A percentile compares a stretch with the other conserved stretches of the same genome.
Evolutionary conservation across 768 basidiomycete species (phyloP).

Genomic region (Termitomyces sp.): DNA sequence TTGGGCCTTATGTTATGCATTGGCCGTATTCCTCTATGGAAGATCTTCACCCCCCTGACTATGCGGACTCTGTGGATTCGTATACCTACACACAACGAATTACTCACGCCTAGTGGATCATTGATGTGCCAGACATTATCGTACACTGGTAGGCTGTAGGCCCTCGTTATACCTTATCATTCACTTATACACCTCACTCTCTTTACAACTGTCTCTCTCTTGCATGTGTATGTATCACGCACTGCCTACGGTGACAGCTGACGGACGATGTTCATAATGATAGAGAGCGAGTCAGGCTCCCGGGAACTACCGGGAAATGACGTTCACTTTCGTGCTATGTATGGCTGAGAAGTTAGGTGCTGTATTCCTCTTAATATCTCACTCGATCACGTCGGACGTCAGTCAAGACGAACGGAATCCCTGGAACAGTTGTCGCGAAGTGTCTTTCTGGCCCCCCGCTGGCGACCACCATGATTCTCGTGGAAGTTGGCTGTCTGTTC

Average conservation of each 20-base stretch:
- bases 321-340: too few relatives aligned
- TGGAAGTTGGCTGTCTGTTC: background rate
- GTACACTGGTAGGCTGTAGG: background rate
- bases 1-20: background rate
- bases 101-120: background rate
- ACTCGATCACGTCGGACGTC: background rate
- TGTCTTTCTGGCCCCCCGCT: background rate
- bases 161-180: background rate
- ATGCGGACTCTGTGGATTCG: constrained; percentile 2
- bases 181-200: background rate
- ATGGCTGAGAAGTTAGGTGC: background rate
- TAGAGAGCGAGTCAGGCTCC: background rate
- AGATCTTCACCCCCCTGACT: constrained; percentile 2
- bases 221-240: background rate
- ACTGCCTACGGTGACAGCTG: background rate
- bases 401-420: background rate
- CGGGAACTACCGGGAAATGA: background rate
- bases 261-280: background rate
- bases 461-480: background rate
- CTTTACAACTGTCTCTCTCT: background rate
- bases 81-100: constrained; percentile 7
- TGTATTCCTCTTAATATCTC: background rate
- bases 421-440: background rate
- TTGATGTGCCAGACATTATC: background rate
- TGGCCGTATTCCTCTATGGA: background rate